These are phyloP conservation scores for Kazachstania psychrophila DNA, from an alignment of 805 yeast genomes.

Conservation along the genomic window DNA sequence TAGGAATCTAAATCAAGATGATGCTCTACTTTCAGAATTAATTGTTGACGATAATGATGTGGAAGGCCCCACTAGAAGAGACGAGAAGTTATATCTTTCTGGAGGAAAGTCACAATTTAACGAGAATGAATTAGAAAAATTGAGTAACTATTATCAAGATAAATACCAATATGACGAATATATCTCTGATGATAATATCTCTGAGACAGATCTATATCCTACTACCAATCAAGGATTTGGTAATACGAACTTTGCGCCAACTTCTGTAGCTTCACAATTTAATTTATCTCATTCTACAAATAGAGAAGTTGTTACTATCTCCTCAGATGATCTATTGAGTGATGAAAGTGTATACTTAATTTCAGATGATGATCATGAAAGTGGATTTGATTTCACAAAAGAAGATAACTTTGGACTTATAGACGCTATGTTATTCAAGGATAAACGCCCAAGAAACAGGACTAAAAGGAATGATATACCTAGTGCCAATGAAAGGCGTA, in stretches of 20 bases:
- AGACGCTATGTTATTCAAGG: not conserved
- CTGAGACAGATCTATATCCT: not conserved
- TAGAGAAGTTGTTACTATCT: not conserved
- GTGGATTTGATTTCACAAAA: slow-evolving; percentile 2
- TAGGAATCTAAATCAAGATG: slow-evolving; percentile 12
- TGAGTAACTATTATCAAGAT: slow-evolving; percentile 12
- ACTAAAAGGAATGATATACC: too few species aligned
- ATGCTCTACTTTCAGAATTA: slow-evolving; percentile 14
- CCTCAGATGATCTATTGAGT: not conserved
- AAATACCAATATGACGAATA: slow-evolving; percentile 11
- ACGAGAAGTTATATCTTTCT: not conserved
- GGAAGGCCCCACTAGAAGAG: not conserved
- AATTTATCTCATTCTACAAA: too few species aligned
- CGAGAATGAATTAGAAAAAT: not conserved
- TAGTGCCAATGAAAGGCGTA: too few species aligned
- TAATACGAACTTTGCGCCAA: too few species aligned
- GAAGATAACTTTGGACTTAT: not conserved
- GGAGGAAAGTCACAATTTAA: not conserved
- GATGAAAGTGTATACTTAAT: not conserved
- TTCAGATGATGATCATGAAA: not conserved
- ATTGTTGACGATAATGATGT: slow-evolving; percentile 15
- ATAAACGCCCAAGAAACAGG: too few species aligned
- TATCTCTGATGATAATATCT: slow-evolving; percentile 6
- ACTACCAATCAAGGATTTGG: too few species aligned
- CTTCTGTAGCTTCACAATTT: too few species aligned